Base-by-base conservation (phyloP, 495 filamentous ascomycete genomes). In the Hypoxylon rickii region DNA sequence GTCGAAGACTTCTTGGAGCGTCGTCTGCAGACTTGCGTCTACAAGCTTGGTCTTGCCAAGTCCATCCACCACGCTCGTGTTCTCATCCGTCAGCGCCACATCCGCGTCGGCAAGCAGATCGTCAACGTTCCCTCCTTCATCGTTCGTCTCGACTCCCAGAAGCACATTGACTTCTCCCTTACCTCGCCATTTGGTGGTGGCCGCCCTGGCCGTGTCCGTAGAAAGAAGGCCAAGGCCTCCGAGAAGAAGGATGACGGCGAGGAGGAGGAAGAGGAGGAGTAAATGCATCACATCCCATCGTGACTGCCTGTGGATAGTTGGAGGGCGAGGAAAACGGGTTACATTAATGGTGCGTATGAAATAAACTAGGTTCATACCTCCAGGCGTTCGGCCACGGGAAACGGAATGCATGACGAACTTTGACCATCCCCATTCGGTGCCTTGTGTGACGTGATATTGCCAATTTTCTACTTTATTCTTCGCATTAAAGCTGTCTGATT, bases 71-170 rank as follows among this genome's bases (percentile, higher is more conserved):
- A 98, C 82, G 94, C 94, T 63, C 93, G 94, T 88, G 94, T 97
- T 73, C 84, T 98, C 63, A 98, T 98, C 82, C 90, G 89, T 76
- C 94, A 98, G 82, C 86, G 94, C 66, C 94, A 98, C 82, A 97
- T 98, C 80, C 94, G 94, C 77, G 94, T 98, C 72, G 94, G 94
- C 76, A 97, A 97, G 89, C 94, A 98, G 84, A 97, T 98, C 78
- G 94, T 98, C 83, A 98, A 97, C 78, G 94, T 98, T 20, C 94
- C 94, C 44, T 97, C 93, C 26, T 98, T 95, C 87, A 83, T 98
- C 73, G 94, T 98, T 76, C 94, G 94, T 78, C 90, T 98, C 63
- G 94, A 98, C 83, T 96, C 92, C 66, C 94, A 98, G 84, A 98
- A 98, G 88, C 94, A 98, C 87, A 98, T 98, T 70, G 94, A 98